phyloP scores from a whole-genome alignment of 106 monocot species.

The Allium fistulosum region DNA sequence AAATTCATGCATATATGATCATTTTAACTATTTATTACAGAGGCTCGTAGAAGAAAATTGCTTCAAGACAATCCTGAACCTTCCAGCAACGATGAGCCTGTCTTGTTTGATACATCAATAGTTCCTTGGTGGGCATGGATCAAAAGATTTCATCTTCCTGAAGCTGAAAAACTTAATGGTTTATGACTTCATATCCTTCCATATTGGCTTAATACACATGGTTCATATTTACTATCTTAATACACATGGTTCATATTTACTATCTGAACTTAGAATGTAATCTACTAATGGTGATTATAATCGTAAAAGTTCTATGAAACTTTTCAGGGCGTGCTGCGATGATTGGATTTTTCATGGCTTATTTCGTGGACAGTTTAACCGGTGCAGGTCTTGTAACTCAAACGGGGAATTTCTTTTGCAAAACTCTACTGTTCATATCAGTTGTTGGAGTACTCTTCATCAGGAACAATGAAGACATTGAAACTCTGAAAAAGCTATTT shows the following conservation, averaged over 20 bases:
- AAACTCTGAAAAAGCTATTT: slow-evolving; percentile 63
- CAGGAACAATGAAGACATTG: slow-evolving; percentile 79
- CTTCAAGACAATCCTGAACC: slow-evolving; percentile 77
- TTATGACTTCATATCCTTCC: slow-evolving; percentile 70
- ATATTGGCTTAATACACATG: slow-evolving; percentile 68
- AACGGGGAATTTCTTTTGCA: slow-evolving; percentile 21
- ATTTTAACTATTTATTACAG: slow-evolving; percentile 78
- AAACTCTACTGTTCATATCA: background rate
- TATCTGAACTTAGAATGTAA: no score
- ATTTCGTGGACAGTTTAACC: slow-evolving; percentile 71
- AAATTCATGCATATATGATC: slow-evolving; percentile 44
- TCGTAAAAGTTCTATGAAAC: no score
- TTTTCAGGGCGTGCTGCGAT: slow-evolving; percentile 82
- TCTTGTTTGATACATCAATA: slow-evolving; percentile 71
- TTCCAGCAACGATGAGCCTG: slow-evolving; percentile 42
- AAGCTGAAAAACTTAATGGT: background rate
- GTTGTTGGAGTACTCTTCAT: slow-evolving; percentile 33
- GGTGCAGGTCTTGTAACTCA: slow-evolving; percentile 81
- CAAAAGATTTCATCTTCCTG: slow-evolving; percentile 29
- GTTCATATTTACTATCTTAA: slow-evolving; percentile 51
- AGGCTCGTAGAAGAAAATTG: slow-evolving; percentile 90
- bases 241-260: no score
- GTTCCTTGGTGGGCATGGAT: slow-evolving; percentile 93
- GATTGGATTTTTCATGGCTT: slow-evolving; percentile 91
- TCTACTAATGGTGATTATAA: no score